Evolutionary conservation across 495 filamentous ascomycete species (phyloP), one percentile per base, ranked within the genome.

Genomic region (Penicillium simplicissimum): DNA sequence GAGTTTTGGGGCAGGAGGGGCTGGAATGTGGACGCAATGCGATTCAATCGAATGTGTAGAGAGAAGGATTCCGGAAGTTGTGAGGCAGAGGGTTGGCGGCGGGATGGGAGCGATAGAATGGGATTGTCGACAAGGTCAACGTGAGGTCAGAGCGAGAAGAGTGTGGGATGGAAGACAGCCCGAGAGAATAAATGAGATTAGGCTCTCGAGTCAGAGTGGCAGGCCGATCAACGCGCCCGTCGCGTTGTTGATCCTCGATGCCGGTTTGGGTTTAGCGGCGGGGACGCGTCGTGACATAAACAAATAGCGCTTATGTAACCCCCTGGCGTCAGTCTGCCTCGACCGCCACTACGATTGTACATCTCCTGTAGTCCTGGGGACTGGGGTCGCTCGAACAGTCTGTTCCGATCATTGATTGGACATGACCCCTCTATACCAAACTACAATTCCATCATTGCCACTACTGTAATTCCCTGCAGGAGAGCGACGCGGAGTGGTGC

Each of bases 211-310:
- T 43, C n/a, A n/a, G n/a, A n/a, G n/a, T n/a, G n/a, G n/a, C n/a
- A n/a, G 53, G 49, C 40, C 35, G 49, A 67, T 67, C 66, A 71
- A 71, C 67, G 69, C 67, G 69, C 66, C 38, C 37, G 65, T 70
- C 69, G 69, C 69, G 69, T 71, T 71, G 69, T 71, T 71, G 67
- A 69, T 69, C 64, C 56, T 63, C 58, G 64, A 63, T 57, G 37
- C 66, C 68, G 34, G 8, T 63, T 63, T 21, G 40, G 63, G 69
- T 51, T 57, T 71, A 71, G 65, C 36, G 65, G 65, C 61, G 69
- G 59, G 66, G 68, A 71, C 69, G 69, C 69, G 69, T 65, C 63
- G 66, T 70, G 66, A 67, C 57, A 70, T 70, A 70, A 71, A 71
- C 66, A 71, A 68, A 67, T 69, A 69, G 42, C 37, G 61, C 52